Conservation (phyloP, 2,329 filamentous ascomycete genomes). For the Monilinia vaccinii-corymbosi region DNA sequence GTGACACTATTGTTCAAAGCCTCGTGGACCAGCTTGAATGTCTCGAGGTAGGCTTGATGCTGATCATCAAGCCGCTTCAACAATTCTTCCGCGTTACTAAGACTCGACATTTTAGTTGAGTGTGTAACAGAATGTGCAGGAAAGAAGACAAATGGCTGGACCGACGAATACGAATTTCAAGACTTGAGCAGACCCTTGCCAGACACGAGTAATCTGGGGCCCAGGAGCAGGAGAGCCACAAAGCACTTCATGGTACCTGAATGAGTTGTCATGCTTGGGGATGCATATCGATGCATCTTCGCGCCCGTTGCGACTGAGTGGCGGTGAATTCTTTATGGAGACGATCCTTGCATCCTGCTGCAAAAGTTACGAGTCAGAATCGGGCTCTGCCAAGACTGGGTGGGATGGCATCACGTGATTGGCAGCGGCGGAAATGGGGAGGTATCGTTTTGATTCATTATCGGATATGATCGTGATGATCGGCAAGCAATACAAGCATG, state of each 20-base stretch:
- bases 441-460: too few species aligned
- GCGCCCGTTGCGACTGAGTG: not conserved
- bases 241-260: too few species aligned
- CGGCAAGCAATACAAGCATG: not conserved
- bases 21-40: constrained; percentile 21
- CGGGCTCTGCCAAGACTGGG: not conserved
- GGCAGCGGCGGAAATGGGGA: too few species aligned
- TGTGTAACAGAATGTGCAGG: not conserved
- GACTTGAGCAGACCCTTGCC: not conserved
- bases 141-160: not conserved
- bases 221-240: not conserved
- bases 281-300: not conserved
- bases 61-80: constrained; percentile 22
- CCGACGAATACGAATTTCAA: not conserved
- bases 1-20: constrained; percentile 15
- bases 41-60: constrained; percentile 22
- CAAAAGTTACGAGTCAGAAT: too few species aligned
- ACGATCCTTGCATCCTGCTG: too few species aligned
- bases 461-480: too few species aligned
- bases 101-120: not conserved
- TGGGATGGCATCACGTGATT: not conserved
- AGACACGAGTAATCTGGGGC: not conserved
- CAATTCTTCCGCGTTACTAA: constrained; percentile 19
- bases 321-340: constrained; percentile 1
- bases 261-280: not conserved